Evolutionary conservation across 2,329 filamentous ascomycete species (phyloP).

Genomic region (Aspergillus arachidicola): DNA sequence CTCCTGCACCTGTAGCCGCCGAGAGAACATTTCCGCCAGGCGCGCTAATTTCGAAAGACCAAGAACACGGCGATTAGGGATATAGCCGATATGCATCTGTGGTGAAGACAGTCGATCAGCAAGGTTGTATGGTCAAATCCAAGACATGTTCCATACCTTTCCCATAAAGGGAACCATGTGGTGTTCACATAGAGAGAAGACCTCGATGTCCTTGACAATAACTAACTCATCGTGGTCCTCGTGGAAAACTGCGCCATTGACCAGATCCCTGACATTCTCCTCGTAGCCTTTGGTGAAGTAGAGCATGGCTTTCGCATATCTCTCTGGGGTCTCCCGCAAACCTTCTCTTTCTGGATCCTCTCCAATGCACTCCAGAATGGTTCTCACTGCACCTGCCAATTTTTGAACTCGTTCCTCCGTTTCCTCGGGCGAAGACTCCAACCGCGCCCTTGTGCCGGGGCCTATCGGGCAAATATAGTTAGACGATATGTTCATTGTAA

Average conservation of each 20-base stretch:
- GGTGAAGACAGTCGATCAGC: slow-evolving; percentile 11
- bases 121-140: neutral
- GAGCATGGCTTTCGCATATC: slow-evolving; percentile 94
- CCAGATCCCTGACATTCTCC: slow-evolving; percentile 86
- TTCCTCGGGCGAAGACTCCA: slow-evolving; percentile 61
- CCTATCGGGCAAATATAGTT: slow-evolving; percentile 29
- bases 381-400: slow-evolving; percentile 64
- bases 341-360: slow-evolving; percentile 68
- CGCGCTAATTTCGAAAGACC: slow-evolving; percentile 94
- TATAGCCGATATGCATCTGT: slow-evolving; percentile 99
- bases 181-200: slow-evolving; percentile 94
- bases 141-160: slow-evolving; percentile 62
- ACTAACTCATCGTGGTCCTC: slow-evolving; percentile 97
- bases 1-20: slow-evolving; percentile 93
- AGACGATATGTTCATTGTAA: slow-evolving; percentile 12
- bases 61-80: slow-evolving; percentile 86
- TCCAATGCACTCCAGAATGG: slow-evolving; percentile 67
- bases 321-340: slow-evolving; percentile 68
- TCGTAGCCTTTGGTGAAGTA: slow-evolving; percentile 98
- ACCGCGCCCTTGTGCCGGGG: slow-evolving; percentile 52
- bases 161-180: slow-evolving; percentile 95
- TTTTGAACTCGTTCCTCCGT: slow-evolving; percentile 61
- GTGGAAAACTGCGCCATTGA: slow-evolving; percentile 92
- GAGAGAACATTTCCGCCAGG: slow-evolving; percentile 95
- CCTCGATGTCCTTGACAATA: slow-evolving; percentile 95